Percentiles rank a stretch among this genome's conserved stretches.
Evolutionary conservation across 257 asterid species (phyloP).

Genomic region (Echites panduratus): DNA sequence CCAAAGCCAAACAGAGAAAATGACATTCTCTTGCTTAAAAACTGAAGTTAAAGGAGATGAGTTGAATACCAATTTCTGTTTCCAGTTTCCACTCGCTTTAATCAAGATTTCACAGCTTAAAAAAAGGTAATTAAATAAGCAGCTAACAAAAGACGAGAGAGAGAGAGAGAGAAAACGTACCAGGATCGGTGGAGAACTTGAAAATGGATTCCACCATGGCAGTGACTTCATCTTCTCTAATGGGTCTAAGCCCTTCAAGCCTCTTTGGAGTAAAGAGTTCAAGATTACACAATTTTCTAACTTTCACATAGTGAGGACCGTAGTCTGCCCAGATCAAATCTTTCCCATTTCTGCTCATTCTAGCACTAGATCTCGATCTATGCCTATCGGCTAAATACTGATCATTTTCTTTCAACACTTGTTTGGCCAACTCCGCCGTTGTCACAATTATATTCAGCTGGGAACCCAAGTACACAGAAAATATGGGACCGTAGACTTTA

Average conservation of each 20-base stretch:
- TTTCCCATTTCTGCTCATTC: conserved; percentile 65
- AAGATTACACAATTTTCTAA: conserved; percentile 70
- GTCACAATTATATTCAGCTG: conserved; percentile 58
- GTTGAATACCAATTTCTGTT: no score
- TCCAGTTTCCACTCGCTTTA: no score
- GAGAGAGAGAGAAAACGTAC: conserved; percentile 17
- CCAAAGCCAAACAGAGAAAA: no score
- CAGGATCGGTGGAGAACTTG: conserved; percentile 46
- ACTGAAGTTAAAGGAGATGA: no score
- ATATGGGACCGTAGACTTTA: conserved; percentile 54
- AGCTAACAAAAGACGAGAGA: background rate
- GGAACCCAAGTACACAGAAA: conserved; percentile 74
- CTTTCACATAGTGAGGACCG: conserved; percentile 82
- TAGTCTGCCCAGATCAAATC: conserved; percentile 90
- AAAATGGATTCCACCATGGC: conserved; percentile 67
- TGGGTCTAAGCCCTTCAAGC: conserved; percentile 67
- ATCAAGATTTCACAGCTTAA: background rate
- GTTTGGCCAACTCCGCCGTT: conserved; percentile 52
- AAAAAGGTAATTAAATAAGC: background rate
- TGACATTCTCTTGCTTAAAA: no score
- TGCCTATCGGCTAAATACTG: conserved; percentile 79
- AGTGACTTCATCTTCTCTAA: conserved; percentile 81
- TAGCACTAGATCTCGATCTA: conserved; percentile 62
- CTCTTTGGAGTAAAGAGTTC: conserved; percentile 72
- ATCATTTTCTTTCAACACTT: conserved; percentile 72